Evolutionary conservation across 2,329 filamentous ascomycete genomes (phyloP).

Genomic region (Talaromyces sp.): DNA sequence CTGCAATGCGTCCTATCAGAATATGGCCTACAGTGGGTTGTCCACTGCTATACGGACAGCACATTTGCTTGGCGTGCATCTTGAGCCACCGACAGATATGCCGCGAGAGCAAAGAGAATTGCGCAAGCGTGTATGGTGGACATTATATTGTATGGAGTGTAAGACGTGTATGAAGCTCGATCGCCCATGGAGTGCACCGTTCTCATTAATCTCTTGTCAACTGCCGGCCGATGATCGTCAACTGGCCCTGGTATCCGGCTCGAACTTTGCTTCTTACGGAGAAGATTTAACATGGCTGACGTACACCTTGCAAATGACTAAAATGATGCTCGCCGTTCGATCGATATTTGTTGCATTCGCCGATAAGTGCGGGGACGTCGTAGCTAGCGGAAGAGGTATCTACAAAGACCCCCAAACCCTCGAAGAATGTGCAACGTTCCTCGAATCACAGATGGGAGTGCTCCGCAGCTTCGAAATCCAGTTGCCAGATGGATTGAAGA

Average conservation of each 20-base stretch:
- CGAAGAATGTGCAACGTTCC: conserved; percentile 31
- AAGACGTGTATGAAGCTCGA: conserved; percentile 50
- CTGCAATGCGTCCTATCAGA: conserved; percentile 48
- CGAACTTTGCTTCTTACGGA: conserved; percentile 31
- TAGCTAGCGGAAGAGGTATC: conserved; percentile 23
- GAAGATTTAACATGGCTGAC: conserved; percentile 41
- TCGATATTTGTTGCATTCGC: conserved; percentile 37
- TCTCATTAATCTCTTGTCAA: conserved; percentile 33
- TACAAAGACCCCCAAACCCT: conserved; percentile 31
- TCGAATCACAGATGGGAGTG: conserved; percentile 27
- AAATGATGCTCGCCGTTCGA: conserved; percentile 33
- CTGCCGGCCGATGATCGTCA: conserved; percentile 39
- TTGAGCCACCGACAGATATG: conserved; percentile 41
- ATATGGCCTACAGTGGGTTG: conserved; percentile 45
- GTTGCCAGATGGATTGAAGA: conserved; percentile 42
- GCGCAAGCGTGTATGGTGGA: conserved; percentile 54
- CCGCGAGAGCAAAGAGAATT: conserved; percentile 40
- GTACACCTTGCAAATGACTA: conserved; percentile 34
- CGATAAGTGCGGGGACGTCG: conserved; percentile 26
- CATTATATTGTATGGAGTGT: conserved; percentile 48
- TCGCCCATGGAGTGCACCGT: conserved; percentile 40
- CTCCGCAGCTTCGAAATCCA: conserved; percentile 32
- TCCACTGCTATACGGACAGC: conserved; percentile 46
- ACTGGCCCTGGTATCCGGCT: conserved; percentile 29
- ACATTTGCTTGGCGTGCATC: conserved; percentile 49